Evolutionary conservation across 2,329 filamentous ascomycete genomes (phyloP), one percentile per base, ranked within the genome.

Genomic region (Aspergillus pseudonomiae): DNA sequence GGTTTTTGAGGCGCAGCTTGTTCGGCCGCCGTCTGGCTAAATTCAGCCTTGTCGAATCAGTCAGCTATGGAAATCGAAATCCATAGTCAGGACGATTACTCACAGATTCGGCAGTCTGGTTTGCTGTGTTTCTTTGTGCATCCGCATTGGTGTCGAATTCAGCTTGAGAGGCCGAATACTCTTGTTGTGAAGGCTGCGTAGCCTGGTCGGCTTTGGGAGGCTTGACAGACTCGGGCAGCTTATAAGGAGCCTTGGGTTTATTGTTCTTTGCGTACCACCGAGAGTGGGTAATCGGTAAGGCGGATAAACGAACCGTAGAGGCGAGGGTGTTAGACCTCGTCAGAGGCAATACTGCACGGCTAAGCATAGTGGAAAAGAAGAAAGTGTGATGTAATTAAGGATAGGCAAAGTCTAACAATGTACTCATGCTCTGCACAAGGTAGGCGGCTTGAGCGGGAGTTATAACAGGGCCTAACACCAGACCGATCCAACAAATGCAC

Each of bases 1-100:
- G 92, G 89, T 72, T 89, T 85, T 59, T 86, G 83, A 28, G 88
- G 83, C 32, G 67, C 65, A 48, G 73, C 65, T 52, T 73, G 65
- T 43, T 67, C 65, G 50, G 66, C 67, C 32, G 59, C 71, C 65
- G 69, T 80, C 73, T 65, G 80, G 74, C 75, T 73, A 32, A 75
- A 67, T 69, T 78, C 73, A 41, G 76, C 71, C 71, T 83, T 76
- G 21, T 34, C 43, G n/a, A 52, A 32, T 36, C 60, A 32, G 54
- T 53, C 32, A 54, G 54, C 50, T 39, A 55, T 39, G n/a, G 30
- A 36, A 55, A 32, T n/a, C 28, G 14, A 7, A 10, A 7, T 14
- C 52, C 52, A 39, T 32, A 36, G 30, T 19, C 52, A 55, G n/a
- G 5, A 55, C 12, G 9, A 66, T 62, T 63, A 62, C 69, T 75